These are phyloP conservation scores for Yamadazyma ubonensis DNA, from an alignment of 805 yeast species.

Conservation along the genomic window DNA sequence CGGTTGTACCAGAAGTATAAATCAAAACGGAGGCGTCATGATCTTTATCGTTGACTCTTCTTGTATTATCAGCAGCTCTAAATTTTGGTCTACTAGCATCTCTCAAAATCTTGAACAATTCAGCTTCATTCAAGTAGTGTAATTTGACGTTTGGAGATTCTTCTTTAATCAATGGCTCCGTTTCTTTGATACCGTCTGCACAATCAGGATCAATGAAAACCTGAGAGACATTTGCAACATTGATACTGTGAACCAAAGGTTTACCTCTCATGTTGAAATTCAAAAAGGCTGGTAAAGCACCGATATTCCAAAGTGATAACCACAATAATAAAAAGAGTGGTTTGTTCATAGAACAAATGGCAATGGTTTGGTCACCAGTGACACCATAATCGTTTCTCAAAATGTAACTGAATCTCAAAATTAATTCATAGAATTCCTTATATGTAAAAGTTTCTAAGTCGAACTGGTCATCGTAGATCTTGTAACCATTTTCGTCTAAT, in stretches of 20 bases:
- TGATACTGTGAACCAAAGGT: conserved; percentile 78
- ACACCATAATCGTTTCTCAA: conserved; percentile 64
- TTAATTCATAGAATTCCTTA: conserved; percentile 61
- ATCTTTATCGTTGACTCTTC: conserved; percentile 60
- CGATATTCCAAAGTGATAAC: conserved; percentile 88
- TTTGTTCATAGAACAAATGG: conserved; percentile 75
- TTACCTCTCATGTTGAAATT: conserved; percentile 75
- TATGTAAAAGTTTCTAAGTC: conserved; percentile 65
- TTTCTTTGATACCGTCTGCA: conserved; percentile 48
- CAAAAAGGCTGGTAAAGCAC: conserved; percentile 84
- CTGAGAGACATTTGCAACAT: conserved; percentile 59
- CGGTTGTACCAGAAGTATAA: conserved; percentile 94
- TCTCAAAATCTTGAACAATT: conserved; percentile 41
- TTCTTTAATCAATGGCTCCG: conserved; percentile 39
- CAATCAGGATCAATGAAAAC: conserved; percentile 77
- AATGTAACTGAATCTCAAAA: conserved; percentile 64
- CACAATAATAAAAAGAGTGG: conserved; percentile 78
- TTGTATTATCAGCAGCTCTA: conserved; percentile 53
- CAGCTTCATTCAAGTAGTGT: conserved; percentile 52
- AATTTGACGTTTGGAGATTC: conserved; percentile 40
- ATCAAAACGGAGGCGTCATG: conserved; percentile 68
- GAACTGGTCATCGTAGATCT: conserved; percentile 54
- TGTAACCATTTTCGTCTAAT: conserved; percentile 34
- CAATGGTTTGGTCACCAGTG: conserved; percentile 65
- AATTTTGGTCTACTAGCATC: conserved; percentile 46